Conservation (phyloP, 495 filamentous ascomycete genomes). For the Aspergillus sparsus region DNA sequence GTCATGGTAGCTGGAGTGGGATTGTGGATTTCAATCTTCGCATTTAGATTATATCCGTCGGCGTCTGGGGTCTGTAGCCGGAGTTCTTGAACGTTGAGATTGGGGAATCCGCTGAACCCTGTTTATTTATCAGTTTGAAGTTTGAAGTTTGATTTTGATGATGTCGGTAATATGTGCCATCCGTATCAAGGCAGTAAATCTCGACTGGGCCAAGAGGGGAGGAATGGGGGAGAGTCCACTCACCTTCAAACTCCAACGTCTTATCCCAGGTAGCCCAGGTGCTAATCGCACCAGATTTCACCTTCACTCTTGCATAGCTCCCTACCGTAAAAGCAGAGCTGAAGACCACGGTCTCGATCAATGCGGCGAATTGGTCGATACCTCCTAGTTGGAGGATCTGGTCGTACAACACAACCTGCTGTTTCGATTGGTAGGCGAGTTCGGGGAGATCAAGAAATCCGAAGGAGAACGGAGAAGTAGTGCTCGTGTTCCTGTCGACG, state of each 20-base stretch:
- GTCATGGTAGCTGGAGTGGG: slow-evolving; percentile 1
- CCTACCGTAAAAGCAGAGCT: not conserved
- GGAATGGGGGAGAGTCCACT: slow-evolving; percentile 3
- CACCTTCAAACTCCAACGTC: slow-evolving; percentile 8
- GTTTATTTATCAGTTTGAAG: not conserved
- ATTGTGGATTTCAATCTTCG: not conserved
- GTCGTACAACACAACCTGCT: slow-evolving; percentile 1
- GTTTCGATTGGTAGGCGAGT: not conserved
- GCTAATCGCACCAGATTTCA: not conserved
- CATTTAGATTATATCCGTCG: slow-evolving; percentile 1
- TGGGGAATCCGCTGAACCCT: not conserved
- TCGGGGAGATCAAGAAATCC: slow-evolving; percentile 1
- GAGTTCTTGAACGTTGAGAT: not conserved
- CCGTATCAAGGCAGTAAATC: too few relatives aligned
- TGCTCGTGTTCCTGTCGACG: not conserved
- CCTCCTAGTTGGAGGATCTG: slow-evolving; percentile 2
- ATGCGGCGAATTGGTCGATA: slow-evolving; percentile 6
- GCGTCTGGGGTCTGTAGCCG: not conserved
- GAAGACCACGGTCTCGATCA: slow-evolving; percentile 12
- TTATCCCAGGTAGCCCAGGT: slow-evolving; percentile 9
- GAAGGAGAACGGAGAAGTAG: slow-evolving; percentile 4
- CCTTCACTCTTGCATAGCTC: not conserved
- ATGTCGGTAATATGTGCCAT: not conserved
- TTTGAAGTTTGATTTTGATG: not conserved
- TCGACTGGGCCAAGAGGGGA: too few relatives aligned